Conservation (phyloP, 805 yeast species). For the Zygosaccharomyces kombuchaensis region DNA sequence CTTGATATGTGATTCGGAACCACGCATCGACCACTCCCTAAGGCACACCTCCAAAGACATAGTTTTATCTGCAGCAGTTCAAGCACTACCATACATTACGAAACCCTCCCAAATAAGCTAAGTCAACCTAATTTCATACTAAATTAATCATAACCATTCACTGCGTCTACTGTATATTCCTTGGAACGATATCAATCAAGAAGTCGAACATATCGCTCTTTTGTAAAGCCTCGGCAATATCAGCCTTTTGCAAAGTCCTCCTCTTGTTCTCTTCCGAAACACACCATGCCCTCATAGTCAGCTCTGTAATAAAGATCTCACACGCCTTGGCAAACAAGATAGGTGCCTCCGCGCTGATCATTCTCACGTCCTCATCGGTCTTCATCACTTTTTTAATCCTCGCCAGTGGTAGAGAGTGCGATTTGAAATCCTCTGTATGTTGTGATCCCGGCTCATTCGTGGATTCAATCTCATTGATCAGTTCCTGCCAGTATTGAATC, state of each 20-base stretch:
- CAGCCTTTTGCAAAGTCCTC: constrained; percentile 88
- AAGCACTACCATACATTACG: no score
- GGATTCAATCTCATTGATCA: constrained; percentile 67
- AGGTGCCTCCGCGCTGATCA: constrained; percentile 99
- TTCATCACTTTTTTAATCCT: constrained; percentile 97
- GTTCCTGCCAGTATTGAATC: constrained; percentile 97
- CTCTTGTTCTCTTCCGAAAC: constrained; percentile 96
- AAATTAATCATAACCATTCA: no score
- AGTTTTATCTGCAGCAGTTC: no score
- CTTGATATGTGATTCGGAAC: no score
- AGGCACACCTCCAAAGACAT: no score
- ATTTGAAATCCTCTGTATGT: constrained; percentile 83
- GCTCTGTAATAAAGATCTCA: constrained; percentile 92
- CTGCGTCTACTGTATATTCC: constrained; percentile 4
- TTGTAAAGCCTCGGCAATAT: constrained; percentile 91
- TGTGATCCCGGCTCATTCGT: constrained; percentile 50
- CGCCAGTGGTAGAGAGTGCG: constrained; percentile 92
- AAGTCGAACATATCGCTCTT: constrained; percentile 97
- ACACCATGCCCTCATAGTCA: constrained; percentile 98
- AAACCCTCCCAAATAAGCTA: no score
- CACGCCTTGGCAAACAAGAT: constrained; percentile 96
- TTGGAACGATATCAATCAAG: constrained; percentile 89
- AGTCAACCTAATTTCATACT: no score
- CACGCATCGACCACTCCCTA: no score
- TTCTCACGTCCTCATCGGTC: constrained; percentile 93